phyloP scores from a whole-genome alignment of 192 early-diverging fungal species.

The Rhizophagus sp. region DNA sequence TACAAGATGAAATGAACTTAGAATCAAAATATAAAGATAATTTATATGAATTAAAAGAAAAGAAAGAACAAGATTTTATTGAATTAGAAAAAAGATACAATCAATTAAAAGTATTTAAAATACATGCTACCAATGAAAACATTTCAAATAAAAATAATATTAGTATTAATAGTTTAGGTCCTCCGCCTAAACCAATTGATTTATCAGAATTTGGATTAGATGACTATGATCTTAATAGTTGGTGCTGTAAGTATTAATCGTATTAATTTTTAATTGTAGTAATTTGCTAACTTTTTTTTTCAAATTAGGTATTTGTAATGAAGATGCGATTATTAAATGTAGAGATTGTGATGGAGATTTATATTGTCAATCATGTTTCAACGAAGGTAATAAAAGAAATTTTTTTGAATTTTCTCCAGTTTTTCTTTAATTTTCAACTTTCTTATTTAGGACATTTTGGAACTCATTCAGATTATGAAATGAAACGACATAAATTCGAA shows the following conservation, averaged over 20 bases:
- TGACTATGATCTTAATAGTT: slow-evolving; percentile 9
- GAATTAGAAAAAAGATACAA: neutral
- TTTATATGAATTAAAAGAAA: neutral
- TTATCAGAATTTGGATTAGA: slow-evolving; percentile 3
- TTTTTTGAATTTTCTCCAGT: neutral
- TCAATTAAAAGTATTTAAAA: neutral
- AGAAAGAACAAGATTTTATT: neutral
- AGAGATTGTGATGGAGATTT: slow-evolving; percentile 34
- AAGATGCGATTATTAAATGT: slow-evolving; percentile 32
- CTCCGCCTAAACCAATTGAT: slow-evolving; percentile 19
- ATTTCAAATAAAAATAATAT: neutral
- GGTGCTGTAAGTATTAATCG: slow-evolving; percentile 21
- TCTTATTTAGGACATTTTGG: slow-evolving; percentile 15
- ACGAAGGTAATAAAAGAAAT: slow-evolving; percentile 13
- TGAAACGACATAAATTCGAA: slow-evolving; percentile 29
- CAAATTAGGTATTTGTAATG: slow-evolving; percentile 35
- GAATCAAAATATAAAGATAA: neutral
- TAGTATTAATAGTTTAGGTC: neutral
- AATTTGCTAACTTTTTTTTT: neutral
- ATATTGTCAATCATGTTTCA: slow-evolving; percentile 33
- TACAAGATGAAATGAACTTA: neutral
- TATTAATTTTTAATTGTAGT: neutral
- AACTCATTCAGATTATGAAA: slow-evolving; percentile 26
- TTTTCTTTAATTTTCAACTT: neutral
- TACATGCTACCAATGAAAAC: neutral